Base-by-base conservation (phyloP, 768 basidiomycete genomes). In the Boletus patriciae region DNA sequence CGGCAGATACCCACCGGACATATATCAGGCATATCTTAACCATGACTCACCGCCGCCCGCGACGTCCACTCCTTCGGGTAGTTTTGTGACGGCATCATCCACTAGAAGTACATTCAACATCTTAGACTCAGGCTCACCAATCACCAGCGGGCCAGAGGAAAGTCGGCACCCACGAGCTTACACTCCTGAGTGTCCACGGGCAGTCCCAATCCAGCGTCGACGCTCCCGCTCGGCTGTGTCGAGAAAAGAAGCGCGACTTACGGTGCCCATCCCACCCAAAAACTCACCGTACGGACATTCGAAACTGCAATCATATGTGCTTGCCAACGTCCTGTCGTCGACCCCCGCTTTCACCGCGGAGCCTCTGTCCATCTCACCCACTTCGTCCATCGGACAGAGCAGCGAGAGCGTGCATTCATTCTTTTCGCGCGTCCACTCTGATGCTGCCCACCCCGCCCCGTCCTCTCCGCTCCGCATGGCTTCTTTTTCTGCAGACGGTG, bases 191-290 rank as follows among this genome's bases (percentile, higher is more conserved):
- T 19, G 52, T 47, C 34, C 59, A 18, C 63, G 57, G 25, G 42
- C 42, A n/a, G 12, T 62, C 34, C 60, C 68, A 31, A 61, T 73
- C 18, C 70, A 73, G 45, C 70, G 71, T 52, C 59, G 72, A 52
- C 71, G 71, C 45, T 72, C 71, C 13, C 71, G 67, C 40, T 72
- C 71, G 37, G 71, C 71, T 43, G 63, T 72, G 36, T 74, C 69
- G 29, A 67, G 69, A 21, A 70, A 61, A 54, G 72, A 71, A 66
- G 70, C 63, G 6, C 66, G 67, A 46, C 56, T 59, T 49, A 65
- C 60, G 31, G 34, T 62, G 27, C 63, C 72, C 46, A 52, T 57
- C 43, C 60, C 58, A 54, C 62, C 54, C n/a, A 67, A 58, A 56
- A 69, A 69, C 27, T 74, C 71, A 3, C 70, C 70, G 29, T 72